Evolutionary conservation across 805 yeast genomes (phyloP), one percentile per base, ranked within the genome.

Genomic region (Pichia californica): DNA sequence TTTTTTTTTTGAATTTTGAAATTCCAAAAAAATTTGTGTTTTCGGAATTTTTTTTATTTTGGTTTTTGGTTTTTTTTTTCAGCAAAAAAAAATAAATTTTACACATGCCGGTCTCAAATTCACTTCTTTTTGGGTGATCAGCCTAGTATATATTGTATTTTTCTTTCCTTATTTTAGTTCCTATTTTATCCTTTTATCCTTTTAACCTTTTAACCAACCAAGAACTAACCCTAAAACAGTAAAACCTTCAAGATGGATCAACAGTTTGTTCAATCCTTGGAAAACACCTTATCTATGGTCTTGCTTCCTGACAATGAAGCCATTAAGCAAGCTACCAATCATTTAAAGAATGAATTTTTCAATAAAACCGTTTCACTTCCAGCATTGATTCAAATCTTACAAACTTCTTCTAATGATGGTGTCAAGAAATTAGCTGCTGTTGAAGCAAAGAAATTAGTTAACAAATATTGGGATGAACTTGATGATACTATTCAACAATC

Each of bases 351-450:
- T 51, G 88, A 85, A 41, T 81, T 82, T 62, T 88, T 85, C 68
- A 69, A 76, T 46, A 77, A 80, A 54, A 77, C 86, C 23, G 68
- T 75, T 53, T 76, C 91, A 16, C 73, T 91, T 47, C 93, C 95
- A 16, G 81, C 95, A 10, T 71, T 91, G 61, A 70, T 91, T 54
- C 93, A 86, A 57, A 77, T 93, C 48, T 72, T 88, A 58, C 88
- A 85, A 64, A 73, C 71, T 52, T 79, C 81, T 53, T 66, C 73
- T 32, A 81, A 81, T 55, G 82, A 76, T 51, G 85, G 84, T 56
- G 62, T 89, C 54, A 83, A 86, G 57, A 95, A 88, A 65, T 73
- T 93, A 49, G 94, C 97, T n/a, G 94, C 96, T 49, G 96, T 93
- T 50, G 99, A 93, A 69, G 88, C 89, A 32, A 80, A 96, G 67